Base-by-base conservation (phyloP, 768 basidiomycete genomes). In the Strobilomyces confusus region DNA sequence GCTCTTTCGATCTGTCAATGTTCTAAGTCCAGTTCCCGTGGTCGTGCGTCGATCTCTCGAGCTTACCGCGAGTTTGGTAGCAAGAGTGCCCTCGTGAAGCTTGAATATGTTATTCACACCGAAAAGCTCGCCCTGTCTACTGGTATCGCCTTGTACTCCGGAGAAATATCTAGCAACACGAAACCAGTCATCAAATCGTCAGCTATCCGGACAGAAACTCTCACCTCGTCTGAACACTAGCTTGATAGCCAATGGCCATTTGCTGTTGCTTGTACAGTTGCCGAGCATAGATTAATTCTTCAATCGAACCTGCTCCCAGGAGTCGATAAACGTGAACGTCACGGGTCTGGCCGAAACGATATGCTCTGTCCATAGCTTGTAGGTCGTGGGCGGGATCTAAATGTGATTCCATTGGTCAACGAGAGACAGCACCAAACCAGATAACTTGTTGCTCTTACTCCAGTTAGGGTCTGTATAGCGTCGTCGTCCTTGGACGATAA, bases 231-330 rank as follows among this genome's bases (percentile, higher is more conserved):
- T 93, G 91, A 9, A 89, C 73, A 59, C 87, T 90, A 1, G 87
- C 87, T 56, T 87, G 80, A 65, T 94, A 94, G 0, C 83, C 92
- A 43, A 92, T 91, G n/a, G 83, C 82, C 89, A 92, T 92, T 63
- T 92, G 89, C 64, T 95, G 93, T 58, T 93, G 91, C 66, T 95
- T 95, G 71, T 94, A 94, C 20, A 95, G 80, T 64, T 95, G 92
- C 13, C 92, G 82, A 0, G 88, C 88, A 61, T 93, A 93, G 19
- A 93, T 91, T 40, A 92, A 70, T 65, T 95, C 92, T 62, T 94
- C 92, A 13, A 94, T 77, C 8, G 90, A 89, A 3, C 93, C 92
- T 4, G 91, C 90, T 1, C 88, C 91, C 15, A 95, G 75, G 8
- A 95, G 76, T 33, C 93, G 81, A 62, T 84, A 92, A 1, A 95